Evolutionary conservation across 345 rosid genomes (phyloP).

Genomic region (Balakata baccata): DNA sequence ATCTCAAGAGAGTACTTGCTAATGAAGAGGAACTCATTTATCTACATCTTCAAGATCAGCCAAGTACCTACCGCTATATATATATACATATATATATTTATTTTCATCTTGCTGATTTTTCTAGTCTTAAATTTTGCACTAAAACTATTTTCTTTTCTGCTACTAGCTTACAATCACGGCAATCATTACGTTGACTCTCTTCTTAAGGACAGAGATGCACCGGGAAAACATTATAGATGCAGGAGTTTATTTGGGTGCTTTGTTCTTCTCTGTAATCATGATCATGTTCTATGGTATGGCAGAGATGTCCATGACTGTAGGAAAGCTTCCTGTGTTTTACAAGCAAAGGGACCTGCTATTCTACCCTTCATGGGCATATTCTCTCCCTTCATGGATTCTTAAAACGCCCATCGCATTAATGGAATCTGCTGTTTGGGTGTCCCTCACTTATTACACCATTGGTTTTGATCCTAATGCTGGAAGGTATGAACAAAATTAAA

Average conservation of each 20-base stretch:
- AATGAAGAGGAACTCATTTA: conserved; percentile 16
- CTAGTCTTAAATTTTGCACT: not conserved
- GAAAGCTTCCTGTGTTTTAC: conserved; percentile 77
- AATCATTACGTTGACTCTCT: conserved; percentile 2
- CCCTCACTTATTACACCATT: conserved; percentile 21
- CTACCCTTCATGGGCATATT: conserved; percentile 72
- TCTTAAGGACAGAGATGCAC: conserved; percentile 14
- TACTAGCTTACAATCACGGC: conserved; percentile 1
- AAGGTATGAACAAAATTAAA: conserved; percentile 9
- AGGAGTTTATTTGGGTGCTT: conserved; percentile 50
- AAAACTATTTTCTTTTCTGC: not conserved
- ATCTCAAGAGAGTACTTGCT: conserved; percentile 16
- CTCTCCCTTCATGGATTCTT: conserved; percentile 20
- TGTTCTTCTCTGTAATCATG: conserved; percentile 49
- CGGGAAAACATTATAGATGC: conserved; percentile 34
- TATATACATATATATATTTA: too few relatives aligned
- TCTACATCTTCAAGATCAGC: conserved; percentile 15
- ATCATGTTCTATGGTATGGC: conserved; percentile 70
- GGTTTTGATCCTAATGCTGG: conserved; percentile 27
- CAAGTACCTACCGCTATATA: not conserved
- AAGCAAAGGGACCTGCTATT: conserved; percentile 69
- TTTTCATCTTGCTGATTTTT: not conserved
- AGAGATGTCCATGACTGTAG: conserved; percentile 67
- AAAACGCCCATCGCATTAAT: conserved; percentile 19
- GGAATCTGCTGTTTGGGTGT: conserved; percentile 15